phyloP scores from a whole-genome alignment of 2,329 filamentous ascomycete species.

The Trichoderma sp. region DNA sequence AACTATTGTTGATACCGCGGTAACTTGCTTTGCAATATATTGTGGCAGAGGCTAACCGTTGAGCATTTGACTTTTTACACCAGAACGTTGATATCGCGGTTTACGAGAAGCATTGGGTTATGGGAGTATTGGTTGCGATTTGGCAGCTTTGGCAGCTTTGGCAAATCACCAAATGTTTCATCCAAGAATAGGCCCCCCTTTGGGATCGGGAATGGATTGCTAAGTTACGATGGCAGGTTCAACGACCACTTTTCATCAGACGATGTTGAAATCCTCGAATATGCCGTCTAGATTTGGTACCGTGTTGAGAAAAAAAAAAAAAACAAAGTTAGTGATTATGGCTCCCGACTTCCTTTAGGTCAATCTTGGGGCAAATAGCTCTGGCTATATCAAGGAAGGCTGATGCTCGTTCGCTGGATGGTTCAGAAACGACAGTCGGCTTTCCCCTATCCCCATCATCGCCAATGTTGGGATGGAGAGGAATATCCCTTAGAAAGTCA shows the following conservation, averaged over 20 bases:
- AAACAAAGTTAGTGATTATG: neutral
- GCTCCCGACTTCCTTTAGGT: conserved; percentile 22
- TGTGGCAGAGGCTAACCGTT: conserved; percentile 44
- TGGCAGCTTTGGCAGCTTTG: conserved; percentile 4
- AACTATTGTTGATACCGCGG: conserved; percentile 32
- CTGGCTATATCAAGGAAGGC: conserved; percentile 71
- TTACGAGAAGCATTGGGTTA: conserved; percentile 17
- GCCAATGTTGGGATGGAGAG: conserved; percentile 80
- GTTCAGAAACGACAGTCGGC: conserved; percentile 86
- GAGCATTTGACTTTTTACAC: conserved; percentile 16
- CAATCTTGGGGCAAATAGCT: conserved; percentile 47
- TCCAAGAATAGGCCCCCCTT: conserved; percentile 11
- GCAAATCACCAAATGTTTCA: conserved; percentile 6
- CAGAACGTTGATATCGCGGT: conserved; percentile 18
- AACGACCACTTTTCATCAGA: conserved; percentile 15
- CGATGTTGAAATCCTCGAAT: neutral
- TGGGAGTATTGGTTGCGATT: neutral
- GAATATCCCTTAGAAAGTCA: conserved; percentile 82
- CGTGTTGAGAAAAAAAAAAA: neutral
- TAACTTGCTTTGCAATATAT: conserved; percentile 35
- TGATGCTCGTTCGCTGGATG: conserved; percentile 66
- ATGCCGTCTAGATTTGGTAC: neutral
- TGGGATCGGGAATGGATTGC: conserved; percentile 16
- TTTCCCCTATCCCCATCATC: conserved; percentile 83
- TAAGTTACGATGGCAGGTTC: conserved; percentile 20